A percentile compares a stretch with the other conserved stretches of the same genome.
Conservation (phyloP, 495 filamentous ascomycete genomes). For the Pseudomonodictys pantanalensis region DNA sequence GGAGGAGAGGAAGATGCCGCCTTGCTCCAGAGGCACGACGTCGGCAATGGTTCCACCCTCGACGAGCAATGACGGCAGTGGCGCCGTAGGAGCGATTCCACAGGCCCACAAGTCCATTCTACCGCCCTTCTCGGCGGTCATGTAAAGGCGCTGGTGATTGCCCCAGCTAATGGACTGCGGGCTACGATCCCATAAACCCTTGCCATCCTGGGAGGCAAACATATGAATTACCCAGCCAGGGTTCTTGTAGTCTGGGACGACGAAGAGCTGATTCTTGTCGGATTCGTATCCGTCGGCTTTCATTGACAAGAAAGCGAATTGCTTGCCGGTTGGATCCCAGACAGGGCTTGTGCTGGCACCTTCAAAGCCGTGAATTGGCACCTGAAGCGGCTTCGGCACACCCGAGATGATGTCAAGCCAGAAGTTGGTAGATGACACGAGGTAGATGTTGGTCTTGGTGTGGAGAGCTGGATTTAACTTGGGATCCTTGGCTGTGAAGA, state of each 20-base stretch:
- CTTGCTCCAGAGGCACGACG: constrained; percentile 25
- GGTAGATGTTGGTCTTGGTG: constrained; percentile 77
- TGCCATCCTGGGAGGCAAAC: constrained; percentile 37
- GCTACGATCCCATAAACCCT: constrained; percentile 35
- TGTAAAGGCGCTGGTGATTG: constrained; percentile 28
- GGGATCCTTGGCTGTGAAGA: constrained; percentile 85
- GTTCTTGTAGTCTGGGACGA: constrained; percentile 48
- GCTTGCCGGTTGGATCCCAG: constrained; percentile 70
- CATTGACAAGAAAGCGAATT: constrained; percentile 66
- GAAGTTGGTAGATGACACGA: constrained; percentile 60
- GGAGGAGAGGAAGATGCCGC: constrained; percentile 39
- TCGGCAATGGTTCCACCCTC: constrained; percentile 23
- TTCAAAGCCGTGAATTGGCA: constrained; percentile 50
- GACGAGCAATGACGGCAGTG: constrained; percentile 14
- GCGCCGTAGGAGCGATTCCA: neutral
- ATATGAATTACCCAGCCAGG: constrained; percentile 56
- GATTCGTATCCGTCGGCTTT: constrained; percentile 81
- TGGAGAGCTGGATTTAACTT: constrained; percentile 71
- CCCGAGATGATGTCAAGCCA: constrained; percentile 21
- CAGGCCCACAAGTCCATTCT: constrained; percentile 24
- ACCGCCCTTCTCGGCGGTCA: constrained; percentile 36
- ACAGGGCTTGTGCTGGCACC: constrained; percentile 69
- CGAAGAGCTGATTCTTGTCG: constrained; percentile 76
- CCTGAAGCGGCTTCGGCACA: constrained; percentile 38
- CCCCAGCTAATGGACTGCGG: constrained; percentile 35